Base-by-base conservation (phyloP, 768 basidiomycete genomes). In the Russula lepida region DNA sequence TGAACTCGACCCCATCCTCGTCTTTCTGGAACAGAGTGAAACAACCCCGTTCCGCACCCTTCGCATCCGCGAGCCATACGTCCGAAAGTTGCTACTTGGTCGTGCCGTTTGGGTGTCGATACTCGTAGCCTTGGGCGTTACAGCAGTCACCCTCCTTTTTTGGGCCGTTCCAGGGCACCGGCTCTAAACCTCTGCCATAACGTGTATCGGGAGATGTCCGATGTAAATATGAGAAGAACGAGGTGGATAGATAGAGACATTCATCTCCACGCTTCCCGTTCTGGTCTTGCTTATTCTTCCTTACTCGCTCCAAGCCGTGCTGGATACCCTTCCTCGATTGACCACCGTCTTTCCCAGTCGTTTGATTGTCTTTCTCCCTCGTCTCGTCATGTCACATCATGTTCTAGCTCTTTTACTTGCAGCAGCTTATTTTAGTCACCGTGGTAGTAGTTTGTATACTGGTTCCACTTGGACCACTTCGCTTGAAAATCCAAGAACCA, bases 11-110 rank as follows among this genome's bases (percentile, higher is more conserved):
- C 97, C 97, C 12, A 78, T 98, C 69, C 86, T 98, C 66, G 89
- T 98, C 65, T 91, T 98, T 76, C 75, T 98, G 69, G 86, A 86
- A 62, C 90, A 91, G 72, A 95, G 93, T 47, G 97, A 98, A 73
- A 97, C 95, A 43, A 97, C 94, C 12, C 95, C 95, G 2, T 98
- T 98, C 84, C 86, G 90, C 59, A 92, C 92, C 6, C 86, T 98
- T 56, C 81, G 80, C 46, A 93, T 99, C 58, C 85, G 88, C 56
- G 95, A 99, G 73, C 89, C 89, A 28, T 98, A 98, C 71, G 95
- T 99, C 67, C 85, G 83, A 75, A 95, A 92, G 72, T 79, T 99
- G 15, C 80, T 98, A 8, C 71, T 92, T 19, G 89, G 92, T 11
- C 86, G 97, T 35, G 92, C 95, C 8, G 81, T 95, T 59, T 97